phyloP scores from a whole-genome alignment of 2,329 filamentous ascomycete species.

The Fusarium miscanthi region DNA sequence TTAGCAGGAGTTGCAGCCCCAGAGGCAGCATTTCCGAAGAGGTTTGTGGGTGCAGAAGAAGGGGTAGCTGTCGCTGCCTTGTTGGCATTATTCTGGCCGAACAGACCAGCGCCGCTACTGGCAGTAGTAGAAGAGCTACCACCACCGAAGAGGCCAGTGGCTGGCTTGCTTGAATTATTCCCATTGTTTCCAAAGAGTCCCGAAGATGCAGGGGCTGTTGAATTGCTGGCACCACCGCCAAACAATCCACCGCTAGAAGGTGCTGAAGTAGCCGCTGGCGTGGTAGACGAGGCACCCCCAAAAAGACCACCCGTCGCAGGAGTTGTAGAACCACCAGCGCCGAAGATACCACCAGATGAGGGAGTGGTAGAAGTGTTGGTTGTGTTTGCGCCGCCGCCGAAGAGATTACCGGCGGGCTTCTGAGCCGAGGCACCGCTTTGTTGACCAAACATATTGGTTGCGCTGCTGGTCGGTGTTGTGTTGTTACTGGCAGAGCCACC shows the following conservation, averaged over 20 bases:
- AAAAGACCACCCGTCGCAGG: conserved; percentile 39
- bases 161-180: conserved; percentile 33
- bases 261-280: conserved; percentile 43
- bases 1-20: conserved; percentile 56
- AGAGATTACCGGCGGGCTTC: conserved; percentile 44
- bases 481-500: conserved; percentile 41
- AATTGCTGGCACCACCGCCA: conserved; percentile 34
- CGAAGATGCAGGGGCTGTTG: conserved; percentile 46
- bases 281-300: conserved; percentile 40
- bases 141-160: conserved; percentile 46
- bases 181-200: conserved; percentile 49
- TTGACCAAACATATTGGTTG: conserved; percentile 49
- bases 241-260: conserved; percentile 43
- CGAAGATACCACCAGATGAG: conserved; percentile 39
- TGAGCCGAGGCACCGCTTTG: conserved; percentile 43
- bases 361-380: conserved; percentile 35
- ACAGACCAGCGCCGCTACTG: conserved; percentile 31
- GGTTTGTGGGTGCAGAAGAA: conserved; percentile 44
- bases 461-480: conserved; percentile 45
- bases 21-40: conserved; percentile 47
- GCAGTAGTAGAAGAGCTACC: conserved; percentile 42
- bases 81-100: conserved; percentile 45
- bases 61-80: conserved; percentile 38
- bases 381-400: conserved; percentile 41
- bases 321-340: conserved; percentile 42